Evolutionary conservation across 768 basidiomycete genomes (phyloP).

Genomic region (Termitomyces sp.): DNA sequence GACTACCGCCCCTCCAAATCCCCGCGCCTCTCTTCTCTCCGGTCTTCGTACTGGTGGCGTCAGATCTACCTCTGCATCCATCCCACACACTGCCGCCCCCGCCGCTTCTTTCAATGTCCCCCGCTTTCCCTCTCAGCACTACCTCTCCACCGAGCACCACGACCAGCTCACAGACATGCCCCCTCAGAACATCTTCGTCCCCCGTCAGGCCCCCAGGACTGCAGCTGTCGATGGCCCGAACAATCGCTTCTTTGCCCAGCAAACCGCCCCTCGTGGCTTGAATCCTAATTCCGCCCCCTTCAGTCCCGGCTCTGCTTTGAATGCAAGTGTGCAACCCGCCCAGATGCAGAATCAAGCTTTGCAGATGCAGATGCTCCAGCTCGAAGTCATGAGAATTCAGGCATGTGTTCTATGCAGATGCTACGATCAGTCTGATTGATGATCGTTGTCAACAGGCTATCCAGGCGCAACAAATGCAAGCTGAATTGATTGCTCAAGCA

Average conservation of each 20-base stretch:
- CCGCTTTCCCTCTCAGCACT: conserved; percentile 44
- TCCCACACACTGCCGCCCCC: conserved; percentile 68
- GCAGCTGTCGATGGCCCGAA: conserved; percentile 65
- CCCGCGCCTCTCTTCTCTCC: conserved; percentile 80
- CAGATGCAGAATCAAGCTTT: conserved; percentile 56
- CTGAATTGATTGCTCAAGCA: conserved; percentile 57
- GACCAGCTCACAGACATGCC: conserved; percentile 58
- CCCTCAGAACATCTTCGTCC: conserved; percentile 43
- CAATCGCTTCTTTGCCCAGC: conserved; percentile 56
- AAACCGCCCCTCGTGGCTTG: conserved; percentile 45
- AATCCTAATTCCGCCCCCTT: conserved; percentile 44
- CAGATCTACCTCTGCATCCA: conserved; percentile 56
- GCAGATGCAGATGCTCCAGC: conserved; percentile 82
- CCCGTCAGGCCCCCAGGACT: conserved; percentile 55
- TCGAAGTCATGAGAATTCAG: conserved; percentile 80
- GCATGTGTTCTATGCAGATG: conserved; percentile 29
- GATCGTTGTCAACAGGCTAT: conserved; percentile 36
- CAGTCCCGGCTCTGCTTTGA: conserved; percentile 39
- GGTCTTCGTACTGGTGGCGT: conserved; percentile 90
- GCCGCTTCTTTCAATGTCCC: conserved; percentile 58
- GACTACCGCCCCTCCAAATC: conserved; percentile 43
- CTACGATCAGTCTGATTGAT: conserved; percentile 3
- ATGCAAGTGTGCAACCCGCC: conserved; percentile 36
- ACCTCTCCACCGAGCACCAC: conserved; percentile 39
- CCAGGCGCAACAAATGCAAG: conserved; percentile 74